Base-by-base conservation (phyloP, 345 rosid species). In the Psidium guajava region DNA sequence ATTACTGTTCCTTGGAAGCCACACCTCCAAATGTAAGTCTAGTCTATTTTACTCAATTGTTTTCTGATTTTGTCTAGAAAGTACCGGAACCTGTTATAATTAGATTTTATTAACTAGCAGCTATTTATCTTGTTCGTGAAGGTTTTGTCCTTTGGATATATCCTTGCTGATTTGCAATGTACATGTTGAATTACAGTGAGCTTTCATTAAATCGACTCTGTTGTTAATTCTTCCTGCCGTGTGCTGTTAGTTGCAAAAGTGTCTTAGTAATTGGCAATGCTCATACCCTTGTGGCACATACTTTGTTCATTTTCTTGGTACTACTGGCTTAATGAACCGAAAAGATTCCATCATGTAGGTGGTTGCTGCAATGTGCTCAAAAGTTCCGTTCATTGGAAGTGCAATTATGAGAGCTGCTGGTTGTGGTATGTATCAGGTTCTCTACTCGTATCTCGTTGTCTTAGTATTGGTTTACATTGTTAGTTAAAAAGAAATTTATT, bases 1-100 rank as follows among this genome's bases (percentile, higher is more conserved):
- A 95, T 90, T 95, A 90, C 89, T 88, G 96, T 74, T 93, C 94
- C 52, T 87, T 97, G 90, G 96, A 94, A 88, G 90, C 88, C 55
- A 97, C 99, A 85, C 99, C 98, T 83, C 94, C 98, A 81, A 90
- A 94, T 86, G 99, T 97, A 96, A 97, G 99, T 93, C n/a, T 14
- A 86, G 28, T 28, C 32, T 36, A 8, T 52, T 44, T 82, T 53
- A 54, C 42, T 28, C 20, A 25, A 15, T 25, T 47, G 1, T 27
- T 53, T 53, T 81, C 21, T 81, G 44, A 81, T 50, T 81, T 69
- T 5, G 14, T 36, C 77, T 69, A 69, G 47, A 69, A 1, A 2
- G 22, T 69, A 69, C 77, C 8, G 42, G 8, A 69, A 8, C 47
- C 47, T 69, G 47, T 69, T 69, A 69, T 69, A 18, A 36, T 8